Conservation (phyloP, 176 grass and related monocot genomes). For the Juncus inflexus region DNA sequence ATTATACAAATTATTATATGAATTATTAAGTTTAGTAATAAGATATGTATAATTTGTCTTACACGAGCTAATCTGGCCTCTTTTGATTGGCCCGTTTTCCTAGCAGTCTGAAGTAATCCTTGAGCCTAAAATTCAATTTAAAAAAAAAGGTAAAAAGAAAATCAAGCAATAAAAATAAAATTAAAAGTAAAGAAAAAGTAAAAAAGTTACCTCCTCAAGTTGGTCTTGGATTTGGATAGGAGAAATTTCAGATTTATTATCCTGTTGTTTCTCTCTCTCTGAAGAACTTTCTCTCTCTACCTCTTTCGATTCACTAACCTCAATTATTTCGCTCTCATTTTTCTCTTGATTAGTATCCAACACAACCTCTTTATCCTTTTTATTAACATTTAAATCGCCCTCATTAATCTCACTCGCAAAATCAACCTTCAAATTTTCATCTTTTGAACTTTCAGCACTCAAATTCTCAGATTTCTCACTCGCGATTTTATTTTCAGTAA, state of each 20-base stretch:
- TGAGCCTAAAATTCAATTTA: constrained; percentile 57
- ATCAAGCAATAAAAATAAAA: constrained; percentile 16
- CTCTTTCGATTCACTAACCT: constrained; percentile 40
- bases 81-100: constrained; percentile 96
- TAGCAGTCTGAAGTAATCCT: constrained; percentile 80
- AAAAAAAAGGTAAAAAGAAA: constrained; percentile 13
- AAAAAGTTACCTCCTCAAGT: constrained; percentile 68
- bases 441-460: constrained; percentile 25
- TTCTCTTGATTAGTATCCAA: constrained; percentile 48
- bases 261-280: constrained; percentile 52
- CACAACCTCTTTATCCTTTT: constrained; percentile 37
- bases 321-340: constrained; percentile 39
- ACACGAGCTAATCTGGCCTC: constrained; percentile 98
- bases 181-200: constrained; percentile 22
- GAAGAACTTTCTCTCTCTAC: constrained; percentile 43
- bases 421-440: constrained; percentile 37
- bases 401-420: constrained; percentile 37
- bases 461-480: constrained; percentile 34
- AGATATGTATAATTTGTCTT: constrained; percentile 31
- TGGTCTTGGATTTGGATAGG: constrained; percentile 74
- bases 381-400: constrained; percentile 24
- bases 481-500: constrained; percentile 5
- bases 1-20: constrained; percentile 4
- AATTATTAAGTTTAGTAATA: constrained; percentile 21
- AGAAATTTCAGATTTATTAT: constrained; percentile 55